A percentile compares a stretch with the other conserved stretches of the same genome.
Conservation (phyloP, 2,329 filamentous ascomycete species). For the Colletotrichum phormii region DNA sequence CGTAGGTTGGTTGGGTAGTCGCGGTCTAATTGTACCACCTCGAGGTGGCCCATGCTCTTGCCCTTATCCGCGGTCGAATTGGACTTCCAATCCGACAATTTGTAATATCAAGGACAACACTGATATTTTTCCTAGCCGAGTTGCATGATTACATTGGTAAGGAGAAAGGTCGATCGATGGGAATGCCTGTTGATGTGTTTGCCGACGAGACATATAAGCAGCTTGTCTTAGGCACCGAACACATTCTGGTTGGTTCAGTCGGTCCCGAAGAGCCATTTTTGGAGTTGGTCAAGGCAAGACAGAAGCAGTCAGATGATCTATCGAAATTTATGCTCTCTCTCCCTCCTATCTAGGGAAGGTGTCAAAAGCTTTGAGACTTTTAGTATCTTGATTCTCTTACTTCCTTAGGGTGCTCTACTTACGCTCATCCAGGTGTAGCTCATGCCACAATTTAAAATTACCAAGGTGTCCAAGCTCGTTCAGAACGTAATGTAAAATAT, state of each 20-base stretch:
- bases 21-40: no score
- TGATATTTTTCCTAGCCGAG: constrained; percentile 34
- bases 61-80: no score
- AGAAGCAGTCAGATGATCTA: background rate
- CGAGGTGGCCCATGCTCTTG: no score
- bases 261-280: background rate
- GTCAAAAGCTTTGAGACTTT: background rate
- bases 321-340: background rate
- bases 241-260: constrained; percentile 38
- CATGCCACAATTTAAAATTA: no score
- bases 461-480: no score
- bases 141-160: constrained; percentile 40
- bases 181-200: constrained; percentile 46
- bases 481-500: no score
- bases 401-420: no score
- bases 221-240: constrained; percentile 48
- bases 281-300: background rate
- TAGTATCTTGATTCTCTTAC: no score
- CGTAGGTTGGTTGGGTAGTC: no score
- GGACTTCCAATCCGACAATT: no score
- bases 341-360: background rate
- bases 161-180: constrained; percentile 34
- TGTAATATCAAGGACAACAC: constrained; percentile 38
- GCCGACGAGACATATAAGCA: constrained; percentile 48
- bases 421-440: no score